A percentile compares a stretch with the other conserved stretches of the same genome.
Conservation (phyloP, 768 basidiomycete genomes). For the Kwoniella sp. region DNA sequence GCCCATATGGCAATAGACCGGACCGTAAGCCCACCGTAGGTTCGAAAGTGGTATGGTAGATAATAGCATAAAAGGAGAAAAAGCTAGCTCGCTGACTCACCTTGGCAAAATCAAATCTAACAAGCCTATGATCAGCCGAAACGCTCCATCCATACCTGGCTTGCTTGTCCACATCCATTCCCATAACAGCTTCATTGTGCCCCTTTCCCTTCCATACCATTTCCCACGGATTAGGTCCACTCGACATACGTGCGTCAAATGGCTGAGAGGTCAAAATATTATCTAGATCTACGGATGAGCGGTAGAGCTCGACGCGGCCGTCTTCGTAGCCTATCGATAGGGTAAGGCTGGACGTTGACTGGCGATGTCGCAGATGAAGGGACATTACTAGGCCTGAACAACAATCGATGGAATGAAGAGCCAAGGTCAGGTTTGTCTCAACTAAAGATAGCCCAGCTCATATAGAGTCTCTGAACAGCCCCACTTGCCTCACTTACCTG, state of each 20-base stretch:
- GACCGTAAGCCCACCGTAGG: no score
- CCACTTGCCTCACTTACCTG: neutral
- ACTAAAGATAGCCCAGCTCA: no score
- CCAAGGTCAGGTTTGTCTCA: no score
- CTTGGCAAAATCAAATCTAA: conserved; percentile 41
- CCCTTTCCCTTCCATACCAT: conserved; percentile 51
- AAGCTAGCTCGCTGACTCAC: conserved; percentile 14
- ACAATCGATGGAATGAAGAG: no score
- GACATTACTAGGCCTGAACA: conserved; percentile 91
- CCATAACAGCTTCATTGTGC: conserved; percentile 70
- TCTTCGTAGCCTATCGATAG: conserved; percentile 81
- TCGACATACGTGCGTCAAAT: conserved; percentile 8
- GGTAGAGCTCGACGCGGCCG: conserved; percentile 72
- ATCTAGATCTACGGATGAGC: neutral
- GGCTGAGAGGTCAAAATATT: neutral
- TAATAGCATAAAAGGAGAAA: conserved; percentile 62
- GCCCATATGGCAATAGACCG: no score
- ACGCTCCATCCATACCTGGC: conserved; percentile 70
- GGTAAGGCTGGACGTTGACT: conserved; percentile 57
- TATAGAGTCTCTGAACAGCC: no score
- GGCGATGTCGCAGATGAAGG: conserved; percentile 64
- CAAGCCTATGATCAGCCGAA: conserved; percentile 72
- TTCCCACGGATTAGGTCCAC: conserved; percentile 51
- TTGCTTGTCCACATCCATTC: conserved; percentile 70
- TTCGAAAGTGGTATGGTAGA: neutral